Base-by-base conservation (phyloP, 2,329 filamentous ascomycete species). In the Cercospora berteroae region DNA sequence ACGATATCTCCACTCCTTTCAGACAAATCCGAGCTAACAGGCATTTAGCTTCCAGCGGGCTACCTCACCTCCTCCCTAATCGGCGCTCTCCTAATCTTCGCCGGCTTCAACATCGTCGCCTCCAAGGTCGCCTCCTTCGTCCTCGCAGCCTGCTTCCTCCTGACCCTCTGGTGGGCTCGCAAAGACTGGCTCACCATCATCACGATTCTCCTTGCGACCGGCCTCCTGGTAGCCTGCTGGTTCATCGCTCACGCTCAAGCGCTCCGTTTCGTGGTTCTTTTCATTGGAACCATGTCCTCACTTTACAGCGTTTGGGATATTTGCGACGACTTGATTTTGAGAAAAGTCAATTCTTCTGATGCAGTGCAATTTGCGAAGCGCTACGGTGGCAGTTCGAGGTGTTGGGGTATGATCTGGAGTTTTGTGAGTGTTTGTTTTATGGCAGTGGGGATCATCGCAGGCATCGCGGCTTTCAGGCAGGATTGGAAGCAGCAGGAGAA, bases 261-360 rank as follows among this genome's bases (percentile, higher is more conserved):
- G 4, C 79, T 94, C 77, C 83, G 90, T 67, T 94, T 90, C 75
- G 86, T 69, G 18, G 68, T 87, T 81, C 84, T 94, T 29, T 94
- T 94, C 74, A 92, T 94, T 69, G 91, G 91, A 50, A 90, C 93
- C 73, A 93, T 94, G 91, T 90, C 88, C 6, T 89, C 88, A 1
- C 84, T 94, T 1, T 94, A 94, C 79, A 91, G 89, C 71, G 90
- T 91, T 5, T 94, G 91, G 91, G 91, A 94, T 81, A 94, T 94
- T 72, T 93, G 90, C 78, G 91, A 94, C 75, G 91, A 94, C 72
- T 82, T 94, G 33, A 93, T 94, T 71, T 81, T 93, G 4, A 86
- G 91, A 67, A 94, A 93, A 80, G 90, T 94, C 61, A 93, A 94
- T 78, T 88, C 85, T 23, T 93, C 90, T 4, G 91, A 94, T 75